Base-by-base conservation (phyloP, 768 basidiomycete species). In the Neoboletus brunneissimus region DNA sequence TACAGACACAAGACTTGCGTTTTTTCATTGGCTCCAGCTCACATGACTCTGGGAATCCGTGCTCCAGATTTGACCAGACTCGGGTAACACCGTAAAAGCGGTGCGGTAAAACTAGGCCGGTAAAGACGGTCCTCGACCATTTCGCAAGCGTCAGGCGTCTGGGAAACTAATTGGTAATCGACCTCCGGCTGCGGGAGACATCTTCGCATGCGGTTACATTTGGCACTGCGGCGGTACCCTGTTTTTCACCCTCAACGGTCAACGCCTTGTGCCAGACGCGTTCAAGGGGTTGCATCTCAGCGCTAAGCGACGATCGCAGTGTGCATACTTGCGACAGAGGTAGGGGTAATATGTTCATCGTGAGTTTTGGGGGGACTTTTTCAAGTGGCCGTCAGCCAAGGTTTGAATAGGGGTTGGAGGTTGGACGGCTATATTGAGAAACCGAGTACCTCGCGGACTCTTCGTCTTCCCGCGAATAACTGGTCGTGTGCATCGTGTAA, bases 181-280 rank as follows among this genome's bases (percentile, higher is more conserved):
- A 37, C 35, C 31, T 11, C 31, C 31, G 11, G 31, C 31, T 31
- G 31, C 31, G 12, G 32, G 32, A 34, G 18, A 34, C 12, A 34
- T 2, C 0, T 9, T 9, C 37, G 37, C 2, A n/a, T 9, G 37
- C 40, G n/a, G n/a, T 5, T 41, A 41, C 11, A n/a, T 20, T 40
- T 20, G n/a, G 38, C n/a, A 40, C n/a, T 11, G n/a, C n/a, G 11
- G 79, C 0, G 47, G 57, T 3, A 63, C 69, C n/a, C 56, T 87
- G 12, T 56, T 56, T 74, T 88, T 76, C 74, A 88, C 86, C 2
- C 78, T 81, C 64, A 86, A 88, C 52, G 86, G 86, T 15, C 50
- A 64, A 20, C 80, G 81, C 4, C 76, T 86, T 1, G 25, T 44
- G 20, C 78, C 79, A 0, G 7, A 15, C 9, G 34, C 5, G 34